These are phyloP conservation scores for Canavalia gladiata DNA, from an alignment of 306 rosid species.

Conservation along the genomic window DNA sequence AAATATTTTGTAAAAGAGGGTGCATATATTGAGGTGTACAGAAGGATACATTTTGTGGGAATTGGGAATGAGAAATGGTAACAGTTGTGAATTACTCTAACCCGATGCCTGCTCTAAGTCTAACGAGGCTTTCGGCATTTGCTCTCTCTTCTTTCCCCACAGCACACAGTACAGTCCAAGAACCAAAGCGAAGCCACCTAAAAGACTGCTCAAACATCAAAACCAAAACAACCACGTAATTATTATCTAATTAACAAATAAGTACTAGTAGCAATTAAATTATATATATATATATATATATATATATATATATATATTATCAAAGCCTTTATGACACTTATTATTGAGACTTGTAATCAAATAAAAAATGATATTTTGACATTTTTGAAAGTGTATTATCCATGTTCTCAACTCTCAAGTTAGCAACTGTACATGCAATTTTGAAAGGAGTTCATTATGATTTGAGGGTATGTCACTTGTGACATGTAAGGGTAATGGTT, in stretches of 20 bases:
- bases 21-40: background rate
- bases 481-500: no score
- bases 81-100: background rate
- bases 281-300: no score
- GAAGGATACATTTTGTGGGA: background rate
- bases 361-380: no score
- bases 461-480: background rate
- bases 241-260: no score
- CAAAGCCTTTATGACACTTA: no score
- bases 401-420: no score
- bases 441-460: background rate
- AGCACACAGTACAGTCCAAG: conserved; percentile 76
- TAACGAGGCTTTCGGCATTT: conserved; percentile 28
- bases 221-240: background rate
- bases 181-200: conserved; percentile 72
- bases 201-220: conserved; percentile 55
- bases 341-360: no score
- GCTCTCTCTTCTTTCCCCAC: conserved; percentile 84
- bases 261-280: no score
- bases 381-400: no score
- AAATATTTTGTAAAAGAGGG: no score
- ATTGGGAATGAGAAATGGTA: background rate
- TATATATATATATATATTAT: no score
- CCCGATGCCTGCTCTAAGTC: conserved; percentile 48
- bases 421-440: no score